phyloP scores from a whole-genome alignment of 148 eudicot genomes.

The Arctostaphylos glauca region DNA sequence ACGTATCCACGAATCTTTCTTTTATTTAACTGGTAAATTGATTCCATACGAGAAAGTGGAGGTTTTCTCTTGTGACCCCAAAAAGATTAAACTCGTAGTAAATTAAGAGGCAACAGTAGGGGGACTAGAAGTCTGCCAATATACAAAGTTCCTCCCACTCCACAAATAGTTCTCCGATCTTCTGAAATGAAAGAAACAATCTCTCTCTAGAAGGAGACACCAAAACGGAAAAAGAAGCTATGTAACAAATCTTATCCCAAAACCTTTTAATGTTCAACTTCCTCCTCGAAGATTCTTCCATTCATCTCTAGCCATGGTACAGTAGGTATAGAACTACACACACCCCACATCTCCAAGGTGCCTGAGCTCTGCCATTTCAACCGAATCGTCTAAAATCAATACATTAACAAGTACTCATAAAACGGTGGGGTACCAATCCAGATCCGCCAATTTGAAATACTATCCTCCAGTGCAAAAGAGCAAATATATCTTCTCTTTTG shows the following conservation, averaged over 20 bases:
- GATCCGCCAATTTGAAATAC: not conserved
- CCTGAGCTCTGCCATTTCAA: not conserved
- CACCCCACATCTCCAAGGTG: not conserved
- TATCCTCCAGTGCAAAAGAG: not conserved
- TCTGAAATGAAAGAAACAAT: not conserved
- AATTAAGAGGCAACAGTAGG: not conserved
- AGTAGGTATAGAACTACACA: not conserved
- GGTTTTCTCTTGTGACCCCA: not conserved
- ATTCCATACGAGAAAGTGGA: not conserved
- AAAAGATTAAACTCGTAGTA: not conserved
- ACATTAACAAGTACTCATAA: not conserved
- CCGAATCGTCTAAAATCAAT: not conserved
- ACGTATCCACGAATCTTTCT: too few relatives aligned
- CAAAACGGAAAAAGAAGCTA: not conserved
- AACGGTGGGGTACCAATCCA: constrained; percentile 1
- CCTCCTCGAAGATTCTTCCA: not conserved
- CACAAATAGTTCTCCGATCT: not conserved
- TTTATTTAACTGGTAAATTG: not conserved
- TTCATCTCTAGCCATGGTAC: not conserved
- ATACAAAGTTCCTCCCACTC: not conserved
- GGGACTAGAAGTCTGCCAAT: not conserved
- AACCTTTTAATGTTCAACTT: not conserved
- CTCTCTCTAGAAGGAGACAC: not conserved
- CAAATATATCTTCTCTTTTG: not conserved
- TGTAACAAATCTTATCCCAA: not conserved